Evolutionary conservation across 768 basidiomycete genomes (phyloP).

Genomic region (Bullera alba): DNA sequence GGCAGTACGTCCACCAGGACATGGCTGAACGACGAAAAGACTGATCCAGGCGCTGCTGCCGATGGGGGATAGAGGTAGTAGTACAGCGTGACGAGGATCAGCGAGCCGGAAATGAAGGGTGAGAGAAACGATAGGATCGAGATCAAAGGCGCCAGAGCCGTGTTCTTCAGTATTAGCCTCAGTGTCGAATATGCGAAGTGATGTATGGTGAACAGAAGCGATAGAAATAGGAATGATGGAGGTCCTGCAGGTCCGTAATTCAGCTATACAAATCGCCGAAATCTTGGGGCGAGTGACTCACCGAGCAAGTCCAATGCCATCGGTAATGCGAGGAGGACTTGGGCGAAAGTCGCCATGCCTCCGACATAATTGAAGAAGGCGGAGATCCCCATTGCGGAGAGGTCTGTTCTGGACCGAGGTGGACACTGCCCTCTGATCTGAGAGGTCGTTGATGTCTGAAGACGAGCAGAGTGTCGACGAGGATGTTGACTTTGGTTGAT

Average conservation of each 20-base stretch:
- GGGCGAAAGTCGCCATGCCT: constrained; percentile 36
- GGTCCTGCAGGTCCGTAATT: constrained; percentile 26
- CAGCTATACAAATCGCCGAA: neutral
- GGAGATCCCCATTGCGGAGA: constrained; percentile 15
- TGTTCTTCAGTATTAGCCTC: constrained; percentile 42
- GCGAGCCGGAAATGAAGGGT: constrained; percentile 34
- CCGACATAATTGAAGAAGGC: constrained; percentile 19
- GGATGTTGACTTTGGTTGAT: too few relatives aligned
- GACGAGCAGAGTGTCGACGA: too few relatives aligned
- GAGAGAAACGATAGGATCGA: constrained; percentile 32
- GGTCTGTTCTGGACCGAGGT: neutral
- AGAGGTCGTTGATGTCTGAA: too few relatives aligned
- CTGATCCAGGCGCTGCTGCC: constrained; percentile 1
- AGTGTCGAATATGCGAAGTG: constrained; percentile 45
- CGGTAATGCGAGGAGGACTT: constrained; percentile 43
- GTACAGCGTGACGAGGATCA: constrained; percentile 35
- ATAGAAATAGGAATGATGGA: constrained; percentile 46
- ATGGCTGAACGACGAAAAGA: constrained; percentile 18
- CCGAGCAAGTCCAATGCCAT: constrained; percentile 43
- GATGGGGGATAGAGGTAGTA: constrained; percentile 41
- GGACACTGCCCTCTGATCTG: neutral
- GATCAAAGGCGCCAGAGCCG: constrained; percentile 36
- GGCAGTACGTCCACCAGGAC: constrained; percentile 37
- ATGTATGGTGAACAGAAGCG: constrained; percentile 42
- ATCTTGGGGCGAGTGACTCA: constrained; percentile 2